Percentiles rank a stretch among this genome's conserved stretches.
These are phyloP conservation scores for Wickerhamomyces silvicola DNA, from an alignment of 805 yeast genomes.

Conservation along the genomic window DNA sequence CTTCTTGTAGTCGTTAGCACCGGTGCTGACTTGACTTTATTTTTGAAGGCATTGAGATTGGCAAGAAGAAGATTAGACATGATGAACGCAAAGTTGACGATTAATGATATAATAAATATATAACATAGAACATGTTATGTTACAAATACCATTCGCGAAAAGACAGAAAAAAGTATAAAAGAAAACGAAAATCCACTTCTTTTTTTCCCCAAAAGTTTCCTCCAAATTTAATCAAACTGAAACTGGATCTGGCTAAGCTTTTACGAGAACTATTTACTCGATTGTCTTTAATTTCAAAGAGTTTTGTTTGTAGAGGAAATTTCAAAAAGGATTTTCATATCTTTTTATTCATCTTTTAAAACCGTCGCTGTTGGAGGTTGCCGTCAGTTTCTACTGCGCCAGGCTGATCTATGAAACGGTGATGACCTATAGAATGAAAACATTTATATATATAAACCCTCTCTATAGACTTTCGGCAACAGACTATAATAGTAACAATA, in stretches of 20 bases:
- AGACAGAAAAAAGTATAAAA: background rate
- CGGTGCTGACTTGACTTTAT: constrained; percentile 52
- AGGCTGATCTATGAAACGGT: constrained; percentile 85
- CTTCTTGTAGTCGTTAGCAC: constrained; percentile 36
- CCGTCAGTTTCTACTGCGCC: constrained; percentile 38
- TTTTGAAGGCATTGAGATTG: constrained; percentile 60
- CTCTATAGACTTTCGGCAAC: background rate
- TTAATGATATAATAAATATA: no score
- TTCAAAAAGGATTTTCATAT: constrained; percentile 2
- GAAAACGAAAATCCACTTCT: background rate
- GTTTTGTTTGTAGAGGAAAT: constrained; percentile 2
- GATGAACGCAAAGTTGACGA: constrained; percentile 1
- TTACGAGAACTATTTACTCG: background rate
- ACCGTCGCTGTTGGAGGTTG: constrained; percentile 98
- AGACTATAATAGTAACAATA: background rate
- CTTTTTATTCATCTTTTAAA: constrained; percentile 67
- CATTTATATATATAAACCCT: constrained; percentile 29
- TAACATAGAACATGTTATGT: no score
- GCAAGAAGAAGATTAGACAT: constrained; percentile 39
- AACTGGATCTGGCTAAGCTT: constrained; percentile 1
- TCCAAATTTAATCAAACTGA: constrained; percentile 2
- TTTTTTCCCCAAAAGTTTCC: background rate
- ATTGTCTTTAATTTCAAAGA: background rate
- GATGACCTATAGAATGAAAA: constrained; percentile 91
- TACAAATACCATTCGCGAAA: background rate